phyloP scores from a whole-genome alignment of 2,329 filamentous ascomycete species.

The Aspergillus floridensis region DNA sequence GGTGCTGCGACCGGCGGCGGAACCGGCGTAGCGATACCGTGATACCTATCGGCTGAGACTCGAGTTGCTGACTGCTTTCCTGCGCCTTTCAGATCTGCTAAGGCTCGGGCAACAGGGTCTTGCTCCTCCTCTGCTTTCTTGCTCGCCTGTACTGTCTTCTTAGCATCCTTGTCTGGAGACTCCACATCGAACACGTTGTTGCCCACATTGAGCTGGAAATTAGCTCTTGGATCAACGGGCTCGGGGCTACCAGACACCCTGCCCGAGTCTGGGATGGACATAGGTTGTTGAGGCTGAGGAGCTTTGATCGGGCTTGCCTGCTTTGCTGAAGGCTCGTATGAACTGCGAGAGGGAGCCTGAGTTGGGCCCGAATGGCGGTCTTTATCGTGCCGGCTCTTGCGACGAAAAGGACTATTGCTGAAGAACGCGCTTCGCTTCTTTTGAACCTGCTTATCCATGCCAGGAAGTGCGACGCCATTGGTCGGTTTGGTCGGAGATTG shows the following conservation, averaged over 20 bases:
- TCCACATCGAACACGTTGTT: conserved; percentile 95
- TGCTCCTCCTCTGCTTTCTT: conserved; percentile 57
- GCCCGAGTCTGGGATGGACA: conserved; percentile 17
- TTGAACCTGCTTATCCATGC: conserved; percentile 62
- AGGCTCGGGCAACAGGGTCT: conserved; percentile 87
- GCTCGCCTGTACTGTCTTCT: conserved; percentile 37
- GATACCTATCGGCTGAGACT: conserved; percentile 94
- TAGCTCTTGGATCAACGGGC: conserved; percentile 86
- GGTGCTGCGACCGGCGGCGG: conserved; percentile 45
- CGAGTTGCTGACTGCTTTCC: conserved; percentile 75
- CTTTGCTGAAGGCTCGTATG: conserved; percentile 50
- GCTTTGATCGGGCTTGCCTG: conserved; percentile 46
- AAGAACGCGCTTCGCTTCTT: conserved; percentile 83
- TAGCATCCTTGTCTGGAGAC: conserved; percentile 64
- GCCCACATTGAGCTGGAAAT: conserved; percentile 88
- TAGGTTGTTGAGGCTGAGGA: conserved; percentile 21
- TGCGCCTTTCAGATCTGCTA: conserved; percentile 88
- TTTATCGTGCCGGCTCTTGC: conserved; percentile 81
- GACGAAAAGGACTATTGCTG: conserved; percentile 85
- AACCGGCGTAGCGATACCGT: conserved; percentile 83
- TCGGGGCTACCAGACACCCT: conserved; percentile 65
- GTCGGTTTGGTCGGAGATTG: conserved; percentile 68
- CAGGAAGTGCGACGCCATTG: conserved; percentile 41
- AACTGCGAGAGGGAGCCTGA: conserved; percentile 49
- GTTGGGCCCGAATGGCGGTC: conserved; percentile 44